A percentile compares a stretch with the other conserved stretches of the same genome.
Conservation (phyloP, 768 basidiomycete species). For the Psilocybe azurescens region DNA sequence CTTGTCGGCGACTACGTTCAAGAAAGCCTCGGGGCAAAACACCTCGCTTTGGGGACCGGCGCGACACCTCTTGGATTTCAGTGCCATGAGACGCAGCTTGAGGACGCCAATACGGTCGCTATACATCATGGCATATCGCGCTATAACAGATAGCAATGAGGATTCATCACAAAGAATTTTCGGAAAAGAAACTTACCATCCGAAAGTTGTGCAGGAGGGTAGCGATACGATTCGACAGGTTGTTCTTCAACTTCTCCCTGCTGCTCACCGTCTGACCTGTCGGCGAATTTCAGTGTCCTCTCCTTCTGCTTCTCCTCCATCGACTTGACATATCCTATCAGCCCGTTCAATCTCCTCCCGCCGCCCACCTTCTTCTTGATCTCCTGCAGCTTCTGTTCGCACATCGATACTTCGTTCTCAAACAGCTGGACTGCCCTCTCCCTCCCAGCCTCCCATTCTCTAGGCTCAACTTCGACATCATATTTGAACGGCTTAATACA, state of each 20-base stretch:
- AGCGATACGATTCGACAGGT: slow-evolving; percentile 80
- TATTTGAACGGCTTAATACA: slow-evolving; percentile 99
- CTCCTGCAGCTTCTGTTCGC: slow-evolving; percentile 85
- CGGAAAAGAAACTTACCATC: slow-evolving; percentile 68
- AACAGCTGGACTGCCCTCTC: slow-evolving; percentile 77
- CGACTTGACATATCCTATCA: slow-evolving; percentile 82
- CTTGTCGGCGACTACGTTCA: slow-evolving; percentile 96
- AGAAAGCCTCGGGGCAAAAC: slow-evolving; percentile 96
- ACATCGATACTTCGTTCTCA: slow-evolving; percentile 83
- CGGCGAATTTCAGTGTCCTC: slow-evolving; percentile 56
- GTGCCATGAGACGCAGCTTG: slow-evolving; percentile 83
- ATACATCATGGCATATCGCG: slow-evolving; percentile 91
- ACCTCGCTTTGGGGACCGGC: slow-evolving; percentile 87
- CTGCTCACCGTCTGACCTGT: slow-evolving; percentile 40
- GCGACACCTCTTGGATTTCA: slow-evolving; percentile 89
- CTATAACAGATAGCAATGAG: slow-evolving; percentile 45
- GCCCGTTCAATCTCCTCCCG: slow-evolving; percentile 70
- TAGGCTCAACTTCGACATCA: slow-evolving; percentile 91
- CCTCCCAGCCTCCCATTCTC: slow-evolving; percentile 92
- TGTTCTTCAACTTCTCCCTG: slow-evolving; percentile 41
- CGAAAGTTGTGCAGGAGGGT: slow-evolving; percentile 87
- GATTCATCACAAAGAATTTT: neutral
- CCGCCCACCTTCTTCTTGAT: slow-evolving; percentile 92
- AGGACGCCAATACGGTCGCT: slow-evolving; percentile 81
- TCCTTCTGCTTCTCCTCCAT: slow-evolving; percentile 81